These are phyloP conservation scores for Eucalyptus regnans DNA, from an alignment of 345 rosid genomes.

Conservation along the genomic window DNA sequence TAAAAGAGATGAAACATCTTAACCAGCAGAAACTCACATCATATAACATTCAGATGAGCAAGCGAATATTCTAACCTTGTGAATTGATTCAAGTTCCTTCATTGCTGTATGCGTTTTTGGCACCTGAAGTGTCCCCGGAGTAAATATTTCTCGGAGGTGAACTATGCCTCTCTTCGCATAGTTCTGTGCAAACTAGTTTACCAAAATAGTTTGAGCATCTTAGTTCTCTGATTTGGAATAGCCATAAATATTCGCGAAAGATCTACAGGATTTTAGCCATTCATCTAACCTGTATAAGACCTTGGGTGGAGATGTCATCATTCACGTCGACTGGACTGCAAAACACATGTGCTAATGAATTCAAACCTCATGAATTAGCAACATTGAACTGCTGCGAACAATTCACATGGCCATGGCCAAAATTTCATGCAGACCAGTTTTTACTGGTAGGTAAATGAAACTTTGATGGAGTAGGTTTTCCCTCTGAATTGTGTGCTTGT, in stretches of 20 bases:
- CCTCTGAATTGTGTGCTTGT: neutral
- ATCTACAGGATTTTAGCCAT: neutral
- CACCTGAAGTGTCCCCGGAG: constrained; percentile 50
- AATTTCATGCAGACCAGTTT: neutral
- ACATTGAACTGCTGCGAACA: neutral
- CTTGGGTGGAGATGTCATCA: constrained; percentile 72
- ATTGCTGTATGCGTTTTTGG: constrained; percentile 56
- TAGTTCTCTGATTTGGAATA: neutral
- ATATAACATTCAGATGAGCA: neutral
- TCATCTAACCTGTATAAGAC: constrained; percentile 59
- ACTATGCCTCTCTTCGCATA: constrained; percentile 61
- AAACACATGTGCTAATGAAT: neutral
- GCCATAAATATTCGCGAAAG: neutral
- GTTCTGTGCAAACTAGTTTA: constrained; percentile 60
- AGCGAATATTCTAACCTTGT: constrained; percentile 45
- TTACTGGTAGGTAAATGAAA: neutral
- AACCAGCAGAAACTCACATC: neutral
- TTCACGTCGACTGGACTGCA: constrained; percentile 81
- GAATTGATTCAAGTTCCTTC: constrained; percentile 87
- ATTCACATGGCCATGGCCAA: neutral
- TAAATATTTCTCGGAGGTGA: constrained; percentile 74
- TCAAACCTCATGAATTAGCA: neutral
- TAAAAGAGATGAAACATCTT: neutral
- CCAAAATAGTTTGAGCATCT: neutral
- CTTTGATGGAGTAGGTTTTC: neutral